Evolutionary conservation across 225 moss, liverwort and hornwort species (phyloP).

Genomic region (Ulota crispa): DNA sequence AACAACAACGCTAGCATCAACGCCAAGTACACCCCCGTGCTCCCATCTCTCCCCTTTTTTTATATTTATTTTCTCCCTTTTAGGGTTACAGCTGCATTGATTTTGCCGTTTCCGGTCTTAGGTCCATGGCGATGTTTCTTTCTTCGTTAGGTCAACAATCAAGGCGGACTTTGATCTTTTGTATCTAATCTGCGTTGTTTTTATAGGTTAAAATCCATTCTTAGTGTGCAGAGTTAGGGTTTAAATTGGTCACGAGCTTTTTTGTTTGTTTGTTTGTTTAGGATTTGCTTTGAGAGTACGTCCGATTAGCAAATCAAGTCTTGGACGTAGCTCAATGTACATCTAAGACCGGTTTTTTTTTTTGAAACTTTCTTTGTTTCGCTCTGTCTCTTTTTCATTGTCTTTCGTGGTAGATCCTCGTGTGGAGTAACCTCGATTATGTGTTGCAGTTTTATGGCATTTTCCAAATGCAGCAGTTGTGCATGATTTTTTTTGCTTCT

Average conservation of each 20-base stretch:
- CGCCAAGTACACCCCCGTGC: neutral
- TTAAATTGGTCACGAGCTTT: conserved; percentile 18
- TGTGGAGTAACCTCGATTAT: neutral
- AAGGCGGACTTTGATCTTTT: conserved; percentile 8
- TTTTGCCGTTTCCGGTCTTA: neutral
- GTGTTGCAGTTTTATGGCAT: neutral
- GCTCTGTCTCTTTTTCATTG: neutral
- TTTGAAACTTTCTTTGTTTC: too few species aligned
- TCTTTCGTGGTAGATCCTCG: conserved; percentile 19
- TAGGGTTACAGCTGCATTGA: conserved; percentile 43
- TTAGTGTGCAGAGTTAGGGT: conserved; percentile 28
- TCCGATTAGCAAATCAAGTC: neutral
- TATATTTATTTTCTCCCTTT: neutral
- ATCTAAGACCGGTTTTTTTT: neutral
- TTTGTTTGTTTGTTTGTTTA: neutral
- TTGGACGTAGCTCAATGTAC: conserved; percentile 21
- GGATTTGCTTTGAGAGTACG: neutral
- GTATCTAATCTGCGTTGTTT: neutral
- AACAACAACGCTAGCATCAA: conserved; percentile 8
- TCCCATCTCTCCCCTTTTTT: neutral
- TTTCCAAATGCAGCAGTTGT: neutral
- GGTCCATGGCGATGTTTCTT: conserved; percentile 14
- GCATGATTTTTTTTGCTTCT: neutral
- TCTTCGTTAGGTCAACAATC: conserved; percentile 22
- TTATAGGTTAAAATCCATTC: neutral